Evolutionary conservation across 345 rosid genomes (phyloP).

Genomic region (Eucalyptus curtisii): DNA sequence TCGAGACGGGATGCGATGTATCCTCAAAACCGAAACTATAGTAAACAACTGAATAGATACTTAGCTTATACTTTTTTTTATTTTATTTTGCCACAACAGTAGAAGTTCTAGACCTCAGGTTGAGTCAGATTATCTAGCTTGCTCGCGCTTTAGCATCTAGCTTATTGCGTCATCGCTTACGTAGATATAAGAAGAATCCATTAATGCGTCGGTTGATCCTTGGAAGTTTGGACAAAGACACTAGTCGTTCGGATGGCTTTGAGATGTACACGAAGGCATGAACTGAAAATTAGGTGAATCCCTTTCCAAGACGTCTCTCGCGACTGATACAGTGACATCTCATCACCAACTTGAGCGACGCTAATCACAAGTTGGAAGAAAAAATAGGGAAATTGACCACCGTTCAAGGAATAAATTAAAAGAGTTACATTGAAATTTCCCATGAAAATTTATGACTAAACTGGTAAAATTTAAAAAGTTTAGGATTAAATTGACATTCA

Average conservation of each 20-base stretch:
- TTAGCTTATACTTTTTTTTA: neutral
- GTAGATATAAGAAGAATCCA: neutral
- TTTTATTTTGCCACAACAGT: neutral
- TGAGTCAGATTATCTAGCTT: neutral
- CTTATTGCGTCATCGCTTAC: neutral
- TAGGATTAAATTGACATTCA: accelerated
- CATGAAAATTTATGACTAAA: neutral
- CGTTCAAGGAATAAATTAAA: neutral
- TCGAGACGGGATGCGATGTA: accelerated
- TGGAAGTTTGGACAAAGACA: neutral
- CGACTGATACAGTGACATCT: neutral
- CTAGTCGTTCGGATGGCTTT: neutral
- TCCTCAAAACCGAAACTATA: neutral
- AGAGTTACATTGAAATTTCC: neutral
- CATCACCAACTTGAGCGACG: neutral
- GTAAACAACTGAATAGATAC: neutral
- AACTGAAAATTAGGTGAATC: neutral
- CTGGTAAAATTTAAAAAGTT: accelerated
- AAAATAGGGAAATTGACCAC: neutral
- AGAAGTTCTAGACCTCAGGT: neutral
- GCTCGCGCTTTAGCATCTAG: neutral
- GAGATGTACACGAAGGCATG: neutral
- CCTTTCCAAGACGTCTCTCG: neutral
- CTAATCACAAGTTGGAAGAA: neutral
- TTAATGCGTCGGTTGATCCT: neutral